Evolutionary conservation across 2,329 filamentous ascomycete genomes (phyloP).

Genomic region (Lachnum nothofagi): DNA sequence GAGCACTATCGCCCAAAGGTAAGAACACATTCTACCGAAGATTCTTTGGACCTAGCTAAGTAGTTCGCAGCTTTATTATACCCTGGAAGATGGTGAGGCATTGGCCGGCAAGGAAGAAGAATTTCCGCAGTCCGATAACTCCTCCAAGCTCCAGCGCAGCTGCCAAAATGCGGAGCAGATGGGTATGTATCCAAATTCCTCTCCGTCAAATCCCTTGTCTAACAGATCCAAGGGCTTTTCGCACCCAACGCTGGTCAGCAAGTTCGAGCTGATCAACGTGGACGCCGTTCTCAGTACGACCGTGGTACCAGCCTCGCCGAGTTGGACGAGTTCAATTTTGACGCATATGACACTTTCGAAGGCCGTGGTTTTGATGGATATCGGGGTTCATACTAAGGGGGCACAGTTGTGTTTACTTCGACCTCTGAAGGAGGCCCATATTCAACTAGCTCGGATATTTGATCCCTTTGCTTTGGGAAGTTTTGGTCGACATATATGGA

Average conservation of each 20-base stretch:
- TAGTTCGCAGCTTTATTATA: slow-evolving; percentile 49
- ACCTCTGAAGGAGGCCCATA: too few species aligned
- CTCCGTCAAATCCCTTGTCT: slow-evolving; percentile 1
- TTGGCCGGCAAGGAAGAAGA: slow-evolving; percentile 69
- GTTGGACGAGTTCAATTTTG: slow-evolving; percentile 26
- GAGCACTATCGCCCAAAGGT: slow-evolving; percentile 80
- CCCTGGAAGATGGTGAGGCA: slow-evolving; percentile 44
- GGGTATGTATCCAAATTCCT: slow-evolving; percentile 49
- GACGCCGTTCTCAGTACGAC: slow-evolving; percentile 68
- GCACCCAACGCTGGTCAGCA: slow-evolving; percentile 72
- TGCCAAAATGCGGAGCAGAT: slow-evolving; percentile 82
- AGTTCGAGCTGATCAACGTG: slow-evolving; percentile 69
- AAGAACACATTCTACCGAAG: slow-evolving; percentile 33
- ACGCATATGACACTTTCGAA: slow-evolving; percentile 12
- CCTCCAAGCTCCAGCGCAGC: slow-evolving; percentile 80
- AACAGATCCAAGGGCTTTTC: slow-evolving; percentile 60
- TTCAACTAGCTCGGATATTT: too few species aligned
- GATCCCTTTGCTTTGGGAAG: too few species aligned
- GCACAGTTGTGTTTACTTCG: too few species aligned
- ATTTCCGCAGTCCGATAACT: slow-evolving; percentile 77
- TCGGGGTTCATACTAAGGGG: slow-evolving; percentile 17
- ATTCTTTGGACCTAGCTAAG: slow-evolving; percentile 28
- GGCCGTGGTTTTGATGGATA: slow-evolving; percentile 10
- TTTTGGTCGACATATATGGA: neutral
- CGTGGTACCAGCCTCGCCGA: slow-evolving; percentile 69